phyloP scores from a whole-genome alignment of 1,139 yeast genomes.

The Blastobotrys raffinosifermentans region DNA sequence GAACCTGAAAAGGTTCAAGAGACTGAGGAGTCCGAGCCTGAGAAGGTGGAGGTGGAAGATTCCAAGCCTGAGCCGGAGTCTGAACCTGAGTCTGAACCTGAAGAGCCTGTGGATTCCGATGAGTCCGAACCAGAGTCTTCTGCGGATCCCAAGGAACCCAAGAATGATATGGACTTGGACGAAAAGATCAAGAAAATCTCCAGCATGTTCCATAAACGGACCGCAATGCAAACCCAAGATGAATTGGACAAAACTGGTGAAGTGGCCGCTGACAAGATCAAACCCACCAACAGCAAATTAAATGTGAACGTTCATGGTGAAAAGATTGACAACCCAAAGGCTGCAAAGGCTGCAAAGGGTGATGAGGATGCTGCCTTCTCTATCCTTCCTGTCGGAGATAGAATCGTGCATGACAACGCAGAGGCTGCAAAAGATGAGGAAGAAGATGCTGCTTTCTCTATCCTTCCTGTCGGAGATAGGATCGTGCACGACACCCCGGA shows the following conservation, averaged over 20 bases:
- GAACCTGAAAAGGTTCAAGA: slow-evolving; percentile 6
- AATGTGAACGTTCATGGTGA: no score
- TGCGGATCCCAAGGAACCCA: slow-evolving; percentile 3
- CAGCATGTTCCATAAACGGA: no score
- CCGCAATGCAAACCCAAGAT: no score
- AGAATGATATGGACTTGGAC: no score
- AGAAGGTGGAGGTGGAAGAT: slow-evolving; percentile 14
- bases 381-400: background rate
- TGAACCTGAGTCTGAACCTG: background rate
- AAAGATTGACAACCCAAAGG: background rate
- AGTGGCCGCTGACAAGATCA: no score
- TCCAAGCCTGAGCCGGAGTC: slow-evolving; percentile 4
- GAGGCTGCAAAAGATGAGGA: background rate
- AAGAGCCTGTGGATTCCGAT: background rate
- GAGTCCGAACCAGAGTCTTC: slow-evolving; percentile 1
- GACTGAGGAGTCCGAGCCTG: background rate
- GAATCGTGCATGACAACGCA: background rate
- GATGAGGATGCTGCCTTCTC: background rate
- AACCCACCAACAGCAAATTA: no score
- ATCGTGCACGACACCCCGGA: no score
- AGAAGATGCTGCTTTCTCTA: background rate
- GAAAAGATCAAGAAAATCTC: no score
- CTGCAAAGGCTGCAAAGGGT: background rate
- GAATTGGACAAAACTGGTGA: no score
- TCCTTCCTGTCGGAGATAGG: background rate